Conservation (phyloP, 139 green algal species). For the Picochlorum sp. region DNA sequence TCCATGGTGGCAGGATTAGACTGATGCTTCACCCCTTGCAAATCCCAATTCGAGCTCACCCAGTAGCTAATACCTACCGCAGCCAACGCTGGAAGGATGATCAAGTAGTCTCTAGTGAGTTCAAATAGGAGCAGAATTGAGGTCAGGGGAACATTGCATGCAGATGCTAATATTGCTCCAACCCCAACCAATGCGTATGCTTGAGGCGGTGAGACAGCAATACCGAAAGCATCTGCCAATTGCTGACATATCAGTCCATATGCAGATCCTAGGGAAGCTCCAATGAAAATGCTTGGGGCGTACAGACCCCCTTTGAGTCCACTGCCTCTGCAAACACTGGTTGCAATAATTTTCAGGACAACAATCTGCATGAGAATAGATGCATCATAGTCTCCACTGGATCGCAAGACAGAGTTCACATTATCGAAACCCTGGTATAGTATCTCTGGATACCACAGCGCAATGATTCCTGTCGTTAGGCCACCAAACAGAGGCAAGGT, state of each 20-base stretch:
- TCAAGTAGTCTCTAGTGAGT: constrained; percentile 66
- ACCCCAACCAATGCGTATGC: constrained; percentile 66
- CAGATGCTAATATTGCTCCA: constrained; percentile 57
- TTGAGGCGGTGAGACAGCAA: constrained; percentile 31
- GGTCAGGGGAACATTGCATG: constrained; percentile 37
- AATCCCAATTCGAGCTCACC: constrained; percentile 17
- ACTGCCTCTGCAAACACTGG: constrained; percentile 61
- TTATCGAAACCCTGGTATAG: constrained; percentile 78
- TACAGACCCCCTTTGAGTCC: constrained; percentile 81
- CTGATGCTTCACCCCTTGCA: constrained; percentile 6
- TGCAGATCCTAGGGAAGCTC: constrained; percentile 37
- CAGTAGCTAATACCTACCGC: constrained; percentile 57
- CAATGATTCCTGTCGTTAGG: constrained; percentile 47
- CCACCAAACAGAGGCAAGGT: constrained; percentile 53
- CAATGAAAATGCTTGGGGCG: constrained; percentile 91
- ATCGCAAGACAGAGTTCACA: constrained; percentile 56
- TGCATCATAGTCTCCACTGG: constrained; percentile 6
- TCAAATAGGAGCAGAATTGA: constrained; percentile 67
- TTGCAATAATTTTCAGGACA: constrained; percentile 79
- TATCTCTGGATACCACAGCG: constrained; percentile 60
- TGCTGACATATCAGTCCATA: constrained; percentile 27
- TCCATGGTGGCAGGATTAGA: too few relatives aligned
- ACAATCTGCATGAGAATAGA: constrained; percentile 68
- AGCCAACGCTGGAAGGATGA: constrained; percentile 66
- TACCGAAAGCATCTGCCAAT: constrained; percentile 17